A percentile compares a stretch with the other conserved stretches of the same genome.
Conservation (phyloP, 352 stramenopile species). For the Globisporangium acanthophoron region DNA sequence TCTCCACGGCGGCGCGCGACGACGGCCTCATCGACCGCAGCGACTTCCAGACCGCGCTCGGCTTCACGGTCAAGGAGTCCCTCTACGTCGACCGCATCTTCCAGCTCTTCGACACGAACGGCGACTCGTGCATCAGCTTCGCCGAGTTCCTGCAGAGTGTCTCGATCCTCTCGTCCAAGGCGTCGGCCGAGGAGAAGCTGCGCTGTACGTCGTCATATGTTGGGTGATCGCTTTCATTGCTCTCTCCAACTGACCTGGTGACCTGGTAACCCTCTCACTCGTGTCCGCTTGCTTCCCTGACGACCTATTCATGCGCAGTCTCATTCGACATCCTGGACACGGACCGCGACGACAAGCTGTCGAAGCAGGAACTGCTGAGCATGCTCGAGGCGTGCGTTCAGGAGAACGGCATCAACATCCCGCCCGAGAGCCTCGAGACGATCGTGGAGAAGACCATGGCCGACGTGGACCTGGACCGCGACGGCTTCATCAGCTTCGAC, state of each 20-base stretch:
- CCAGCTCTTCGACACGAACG: slow-evolving; percentile 73
- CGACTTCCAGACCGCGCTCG: slow-evolving; percentile 74
- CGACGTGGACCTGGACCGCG: slow-evolving; percentile 57
- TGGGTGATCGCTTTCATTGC: not conserved
- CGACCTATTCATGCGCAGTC: slow-evolving; percentile 23
- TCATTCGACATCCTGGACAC: slow-evolving; percentile 74
- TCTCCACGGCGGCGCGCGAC: slow-evolving; percentile 54
- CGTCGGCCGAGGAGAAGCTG: slow-evolving; percentile 59
- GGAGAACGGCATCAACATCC: slow-evolving; percentile 76
- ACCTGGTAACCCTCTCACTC: not conserved
- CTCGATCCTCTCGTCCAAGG: slow-evolving; percentile 66
- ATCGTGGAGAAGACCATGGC: slow-evolving; percentile 72
- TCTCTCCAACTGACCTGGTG: not conserved
- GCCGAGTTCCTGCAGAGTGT: slow-evolving; percentile 73
- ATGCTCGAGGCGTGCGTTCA: slow-evolving; percentile 72
- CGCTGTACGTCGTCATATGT: slow-evolving; percentile 34
- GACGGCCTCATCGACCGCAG: slow-evolving; percentile 71
- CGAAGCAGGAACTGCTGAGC: slow-evolving; percentile 56
- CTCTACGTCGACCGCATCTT: slow-evolving; percentile 82
- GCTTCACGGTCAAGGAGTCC: slow-evolving; percentile 76
- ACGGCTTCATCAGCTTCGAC: slow-evolving; percentile 74
- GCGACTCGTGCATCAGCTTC: slow-evolving; percentile 79
- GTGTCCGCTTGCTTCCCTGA: too few relatives aligned
- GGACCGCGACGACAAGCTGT: slow-evolving; percentile 70
- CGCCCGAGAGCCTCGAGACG: slow-evolving; percentile 43